phyloP scores from a whole-genome alignment of 306 rosid genomes.

The Inga oerstediana region DNA sequence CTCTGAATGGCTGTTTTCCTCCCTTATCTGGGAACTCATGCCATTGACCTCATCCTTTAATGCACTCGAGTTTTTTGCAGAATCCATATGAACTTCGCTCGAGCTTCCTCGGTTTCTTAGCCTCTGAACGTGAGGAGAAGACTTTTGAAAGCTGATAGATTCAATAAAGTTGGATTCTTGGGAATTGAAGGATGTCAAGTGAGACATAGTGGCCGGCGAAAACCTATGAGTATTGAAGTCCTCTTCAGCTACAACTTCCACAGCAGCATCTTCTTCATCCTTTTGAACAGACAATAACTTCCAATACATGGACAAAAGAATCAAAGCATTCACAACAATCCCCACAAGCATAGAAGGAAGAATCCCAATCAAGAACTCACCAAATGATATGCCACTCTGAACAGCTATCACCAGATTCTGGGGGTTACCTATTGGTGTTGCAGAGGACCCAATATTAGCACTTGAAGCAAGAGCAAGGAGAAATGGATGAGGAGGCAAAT shows the following conservation, averaged over 20 bases:
- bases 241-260: constrained; percentile 55
- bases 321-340: constrained; percentile 58
- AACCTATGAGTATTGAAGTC: constrained; percentile 71
- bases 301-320: constrained; percentile 69
- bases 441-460: constrained; percentile 89
- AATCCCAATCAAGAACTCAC: constrained; percentile 64
- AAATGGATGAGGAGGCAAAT: constrained; percentile 87
- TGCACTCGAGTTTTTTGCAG: constrained; percentile 43
- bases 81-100: constrained; percentile 51
- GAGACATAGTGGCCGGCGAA: constrained; percentile 85
- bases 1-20: constrained; percentile 45
- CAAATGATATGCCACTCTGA: constrained; percentile 71
- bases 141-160: constrained; percentile 23
- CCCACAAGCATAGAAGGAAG: constrained; percentile 83
- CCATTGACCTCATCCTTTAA: constrained; percentile 51
- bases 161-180: constrained; percentile 56
- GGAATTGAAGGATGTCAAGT: constrained; percentile 50
- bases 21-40: constrained; percentile 38
- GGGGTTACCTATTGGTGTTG: constrained; percentile 94
- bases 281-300: constrained; percentile 55
- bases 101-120: constrained; percentile 48
- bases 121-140: constrained; percentile 51
- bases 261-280: constrained; percentile 59
- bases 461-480: constrained; percentile 93
- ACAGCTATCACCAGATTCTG: constrained; percentile 87